Conservation (phyloP, 176 grass and related monocot genomes). For the Chrysopogon serrulatus region DNA sequence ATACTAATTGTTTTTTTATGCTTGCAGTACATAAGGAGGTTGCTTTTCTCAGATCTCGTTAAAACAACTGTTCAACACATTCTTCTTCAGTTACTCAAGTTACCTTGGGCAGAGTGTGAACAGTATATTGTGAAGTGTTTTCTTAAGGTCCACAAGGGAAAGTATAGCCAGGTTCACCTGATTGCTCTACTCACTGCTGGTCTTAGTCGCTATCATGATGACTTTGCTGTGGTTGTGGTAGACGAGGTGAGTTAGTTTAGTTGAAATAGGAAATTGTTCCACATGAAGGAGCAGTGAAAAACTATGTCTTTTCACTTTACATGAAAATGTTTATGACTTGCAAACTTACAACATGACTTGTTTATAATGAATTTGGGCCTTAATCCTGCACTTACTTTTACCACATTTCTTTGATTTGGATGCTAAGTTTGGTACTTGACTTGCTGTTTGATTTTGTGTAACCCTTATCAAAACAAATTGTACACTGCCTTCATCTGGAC, state of each 20-base stretch:
- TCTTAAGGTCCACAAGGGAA: slow-evolving; percentile 97
- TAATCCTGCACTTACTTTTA: background rate
- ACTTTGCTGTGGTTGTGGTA: slow-evolving; percentile 75
- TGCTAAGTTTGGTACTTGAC: background rate
- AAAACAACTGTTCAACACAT: slow-evolving; percentile 83
- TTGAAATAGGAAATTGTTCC: background rate
- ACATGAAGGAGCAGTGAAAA: background rate
- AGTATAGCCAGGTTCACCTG: slow-evolving; percentile 89
- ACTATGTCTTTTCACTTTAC: background rate
- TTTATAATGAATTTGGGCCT: too few relatives aligned
- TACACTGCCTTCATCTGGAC: background rate
- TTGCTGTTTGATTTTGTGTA: background rate
- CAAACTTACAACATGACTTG: background rate
- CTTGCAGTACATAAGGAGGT: slow-evolving; percentile 85
- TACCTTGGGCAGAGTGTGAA: slow-evolving; percentile 95
- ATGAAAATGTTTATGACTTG: background rate
- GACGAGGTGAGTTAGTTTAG: slow-evolving; percentile 69
- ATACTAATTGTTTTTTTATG: background rate
- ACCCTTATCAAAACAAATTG: too few relatives aligned
- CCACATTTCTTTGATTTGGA: slow-evolving; percentile 9
- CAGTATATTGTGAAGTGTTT: slow-evolving; percentile 89
- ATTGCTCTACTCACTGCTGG: slow-evolving; percentile 89
- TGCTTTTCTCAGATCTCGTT: slow-evolving; percentile 95
- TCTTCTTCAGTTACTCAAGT: slow-evolving; percentile 80
- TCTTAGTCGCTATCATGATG: slow-evolving; percentile 78